Conservation (phyloP, 2,329 filamentous ascomycete genomes). For the Hypoxylon sp. region DNA sequence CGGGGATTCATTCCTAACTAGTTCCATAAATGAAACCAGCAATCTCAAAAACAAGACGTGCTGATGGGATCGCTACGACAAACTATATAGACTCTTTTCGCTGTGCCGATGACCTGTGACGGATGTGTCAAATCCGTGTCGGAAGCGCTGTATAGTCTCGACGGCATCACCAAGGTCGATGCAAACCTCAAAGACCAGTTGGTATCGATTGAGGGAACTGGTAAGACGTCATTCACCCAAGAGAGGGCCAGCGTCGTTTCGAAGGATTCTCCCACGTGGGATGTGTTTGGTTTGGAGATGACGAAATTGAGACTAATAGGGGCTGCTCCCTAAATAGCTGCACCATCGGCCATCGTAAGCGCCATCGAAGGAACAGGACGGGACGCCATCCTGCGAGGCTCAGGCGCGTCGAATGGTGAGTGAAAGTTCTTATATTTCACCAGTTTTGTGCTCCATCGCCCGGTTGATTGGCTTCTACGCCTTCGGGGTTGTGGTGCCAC, state of each 20-base stretch:
- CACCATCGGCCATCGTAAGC: constrained; percentile 87
- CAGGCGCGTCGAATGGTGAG: constrained; percentile 83
- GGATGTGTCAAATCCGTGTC: constrained; percentile 88
- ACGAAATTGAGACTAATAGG: constrained; percentile 20
- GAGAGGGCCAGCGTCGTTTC: constrained; percentile 13
- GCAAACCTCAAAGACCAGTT: constrained; percentile 84
- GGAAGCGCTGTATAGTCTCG: constrained; percentile 75
- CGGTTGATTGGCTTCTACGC: constrained; percentile 10
- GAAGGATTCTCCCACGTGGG: constrained; percentile 33
- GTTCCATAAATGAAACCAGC: constrained; percentile 1
- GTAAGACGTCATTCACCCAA: constrained; percentile 51
- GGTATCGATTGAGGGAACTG: constrained; percentile 84
- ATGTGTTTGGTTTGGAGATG: background rate
- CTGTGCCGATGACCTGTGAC: constrained; percentile 92
- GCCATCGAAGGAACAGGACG: constrained; percentile 90
- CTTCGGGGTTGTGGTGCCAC: constrained; percentile 13
- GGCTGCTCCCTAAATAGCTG: constrained; percentile 56
- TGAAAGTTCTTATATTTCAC: constrained; percentile 41
- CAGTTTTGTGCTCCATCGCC: too few relatives aligned
- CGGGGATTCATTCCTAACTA: background rate
- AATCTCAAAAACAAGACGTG: constrained; percentile 13
- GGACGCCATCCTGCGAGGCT: constrained; percentile 92
- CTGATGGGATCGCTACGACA: constrained; percentile 44
- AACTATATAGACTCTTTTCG: constrained; percentile 79
- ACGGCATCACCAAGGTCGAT: constrained; percentile 83